phyloP scores from a whole-genome alignment of 768 basidiomycete genomes.

The Clavaria fumosa region DNA sequence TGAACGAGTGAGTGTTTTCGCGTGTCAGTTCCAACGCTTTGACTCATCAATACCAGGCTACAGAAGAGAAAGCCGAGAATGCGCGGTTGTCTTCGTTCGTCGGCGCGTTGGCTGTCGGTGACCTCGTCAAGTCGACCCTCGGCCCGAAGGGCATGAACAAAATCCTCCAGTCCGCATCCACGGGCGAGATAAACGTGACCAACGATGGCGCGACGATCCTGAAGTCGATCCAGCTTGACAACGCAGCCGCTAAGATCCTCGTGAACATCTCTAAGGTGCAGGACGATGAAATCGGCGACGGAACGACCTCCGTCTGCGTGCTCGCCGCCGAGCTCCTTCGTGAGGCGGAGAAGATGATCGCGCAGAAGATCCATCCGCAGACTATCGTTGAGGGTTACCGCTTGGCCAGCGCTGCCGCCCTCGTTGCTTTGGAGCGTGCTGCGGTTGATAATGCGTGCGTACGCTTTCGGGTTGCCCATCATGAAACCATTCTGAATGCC shows the following conservation, averaged over 20 bases:
- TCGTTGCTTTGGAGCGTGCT: conserved; percentile 69
- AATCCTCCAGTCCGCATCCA: conserved; percentile 84
- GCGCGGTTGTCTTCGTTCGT: conserved; percentile 97
- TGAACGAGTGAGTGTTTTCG: conserved; percentile 30
- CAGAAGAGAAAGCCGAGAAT: conserved; percentile 94
- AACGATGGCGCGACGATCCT: conserved; percentile 99
- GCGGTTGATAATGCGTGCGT: conserved; percentile 76
- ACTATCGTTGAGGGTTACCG: conserved; percentile 96
- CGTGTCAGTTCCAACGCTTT: background rate
- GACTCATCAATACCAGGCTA: conserved; percentile 34
- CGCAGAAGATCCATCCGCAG: conserved; percentile 89
- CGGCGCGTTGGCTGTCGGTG: conserved; percentile 91
- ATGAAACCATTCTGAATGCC: conserved; percentile 1
- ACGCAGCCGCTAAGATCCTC: conserved; percentile 96
- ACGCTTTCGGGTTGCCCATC: background rate
- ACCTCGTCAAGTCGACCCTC: conserved; percentile 95
- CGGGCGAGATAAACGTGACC: conserved; percentile 89
- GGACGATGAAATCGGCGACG: conserved; percentile 98
- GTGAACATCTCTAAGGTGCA: conserved; percentile 99
- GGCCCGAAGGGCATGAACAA: conserved; percentile 99
- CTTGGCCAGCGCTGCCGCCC: conserved; percentile 73
- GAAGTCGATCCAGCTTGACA: conserved; percentile 94
- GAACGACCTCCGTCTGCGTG: conserved; percentile 84
- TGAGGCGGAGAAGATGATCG: conserved; percentile 91
- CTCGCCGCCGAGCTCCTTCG: conserved; percentile 81